Conservation (phyloP, 2,329 filamentous ascomycete species). For the Phyllosticta citribraziliensis region DNA sequence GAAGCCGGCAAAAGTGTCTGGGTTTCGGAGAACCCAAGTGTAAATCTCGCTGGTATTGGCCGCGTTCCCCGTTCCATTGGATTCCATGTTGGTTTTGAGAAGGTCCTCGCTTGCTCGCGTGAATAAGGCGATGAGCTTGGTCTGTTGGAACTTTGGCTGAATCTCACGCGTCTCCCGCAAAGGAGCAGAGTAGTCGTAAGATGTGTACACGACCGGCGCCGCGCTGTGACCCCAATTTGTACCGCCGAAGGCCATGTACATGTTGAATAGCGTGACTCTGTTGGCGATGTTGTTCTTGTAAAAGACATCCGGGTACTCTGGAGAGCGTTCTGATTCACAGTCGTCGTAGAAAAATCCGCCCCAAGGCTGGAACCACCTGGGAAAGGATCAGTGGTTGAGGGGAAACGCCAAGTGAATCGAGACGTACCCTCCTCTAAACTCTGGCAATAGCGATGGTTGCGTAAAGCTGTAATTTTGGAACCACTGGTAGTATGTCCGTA, state of each 20-base stretch:
- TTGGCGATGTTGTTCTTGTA: constrained; percentile 54
- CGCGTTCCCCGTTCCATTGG: constrained; percentile 40
- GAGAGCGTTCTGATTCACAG: constrained; percentile 44
- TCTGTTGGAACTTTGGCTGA: constrained; percentile 52
- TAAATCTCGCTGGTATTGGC: constrained; percentile 44
- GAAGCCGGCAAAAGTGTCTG: constrained; percentile 47
- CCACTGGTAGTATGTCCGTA: constrained; percentile 38
- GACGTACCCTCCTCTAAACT: constrained; percentile 45
- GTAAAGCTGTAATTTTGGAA: constrained; percentile 33
- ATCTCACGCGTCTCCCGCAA: constrained; percentile 50
- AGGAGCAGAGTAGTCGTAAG: constrained; percentile 55
- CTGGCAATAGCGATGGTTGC: constrained; percentile 47
- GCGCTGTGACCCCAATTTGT: constrained; percentile 54
- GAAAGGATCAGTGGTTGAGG: neutral
- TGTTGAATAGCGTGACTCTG: constrained; percentile 47
- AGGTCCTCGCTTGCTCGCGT: constrained; percentile 49
- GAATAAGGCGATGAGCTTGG: constrained; percentile 52
- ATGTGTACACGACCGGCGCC: constrained; percentile 46
- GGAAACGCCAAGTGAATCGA: constrained; percentile 15
- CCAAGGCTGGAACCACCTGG: constrained; percentile 48
- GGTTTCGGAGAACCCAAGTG: constrained; percentile 49
- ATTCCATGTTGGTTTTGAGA: constrained; percentile 44
- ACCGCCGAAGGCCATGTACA: constrained; percentile 58
- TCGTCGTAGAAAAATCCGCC: constrained; percentile 46
- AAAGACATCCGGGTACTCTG: constrained; percentile 54